phyloP scores from a whole-genome alignment of 1,139 yeast genomes.

The Debaryomyces sp. region DNA sequence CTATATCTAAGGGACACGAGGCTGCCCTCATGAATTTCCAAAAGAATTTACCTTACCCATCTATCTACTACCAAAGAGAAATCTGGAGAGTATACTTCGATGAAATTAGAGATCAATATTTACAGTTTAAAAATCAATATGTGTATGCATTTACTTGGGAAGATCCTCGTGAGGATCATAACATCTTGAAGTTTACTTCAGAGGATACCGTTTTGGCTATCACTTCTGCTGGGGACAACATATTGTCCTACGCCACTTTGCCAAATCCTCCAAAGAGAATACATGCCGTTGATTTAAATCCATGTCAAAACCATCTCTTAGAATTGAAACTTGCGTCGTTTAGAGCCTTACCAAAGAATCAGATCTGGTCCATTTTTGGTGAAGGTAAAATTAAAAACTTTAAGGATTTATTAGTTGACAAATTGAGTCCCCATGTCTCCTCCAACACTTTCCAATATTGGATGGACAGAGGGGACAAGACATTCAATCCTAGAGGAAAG shows the following conservation, averaged over 20 bases:
- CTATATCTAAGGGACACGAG: slow-evolving; percentile 69
- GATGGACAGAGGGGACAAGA: slow-evolving; percentile 61
- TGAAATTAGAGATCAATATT: slow-evolving; percentile 65
- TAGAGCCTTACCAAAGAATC: slow-evolving; percentile 57
- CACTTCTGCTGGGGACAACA: slow-evolving; percentile 85
- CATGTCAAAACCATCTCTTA: slow-evolving; percentile 77
- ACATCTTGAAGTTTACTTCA: slow-evolving; percentile 59
- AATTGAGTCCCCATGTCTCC: slow-evolving; percentile 70
- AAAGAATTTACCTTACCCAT: slow-evolving; percentile 75
- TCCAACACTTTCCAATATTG: slow-evolving; percentile 83
- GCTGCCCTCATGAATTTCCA: slow-evolving; percentile 67
- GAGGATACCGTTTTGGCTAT: slow-evolving; percentile 79
- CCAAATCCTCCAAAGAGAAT: slow-evolving; percentile 74
- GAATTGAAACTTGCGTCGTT: slow-evolving; percentile 78
- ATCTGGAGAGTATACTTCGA: slow-evolving; percentile 81
- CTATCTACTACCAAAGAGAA: slow-evolving; percentile 74
- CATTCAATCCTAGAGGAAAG: slow-evolving; percentile 54
- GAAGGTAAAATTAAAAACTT: slow-evolving; percentile 65
- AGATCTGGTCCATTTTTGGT: slow-evolving; percentile 77
- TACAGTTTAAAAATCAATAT: slow-evolving; percentile 75
- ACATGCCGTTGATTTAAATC: slow-evolving; percentile 85
- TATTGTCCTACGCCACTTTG: slow-evolving; percentile 70
- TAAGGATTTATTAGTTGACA: slow-evolving; percentile 45
- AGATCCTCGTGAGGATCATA: slow-evolving; percentile 80
- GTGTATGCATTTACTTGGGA: slow-evolving; percentile 92